Conservation (phyloP, 495 filamentous ascomycete species). For the Astrothelium macrocarpum region DNA sequence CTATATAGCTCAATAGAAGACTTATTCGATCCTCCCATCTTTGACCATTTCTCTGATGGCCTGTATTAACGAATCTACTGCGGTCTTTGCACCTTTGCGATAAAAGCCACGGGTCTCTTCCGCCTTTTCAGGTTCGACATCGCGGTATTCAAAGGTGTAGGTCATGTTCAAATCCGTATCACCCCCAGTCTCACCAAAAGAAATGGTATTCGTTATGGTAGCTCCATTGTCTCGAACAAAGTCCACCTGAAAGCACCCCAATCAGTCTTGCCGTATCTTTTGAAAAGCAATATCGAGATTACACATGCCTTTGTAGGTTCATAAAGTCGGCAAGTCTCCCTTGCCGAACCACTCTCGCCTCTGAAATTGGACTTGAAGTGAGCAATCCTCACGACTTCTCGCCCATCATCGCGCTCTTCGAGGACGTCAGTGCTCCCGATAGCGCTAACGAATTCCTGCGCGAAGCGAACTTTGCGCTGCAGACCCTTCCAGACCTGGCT, state of each 20-base stretch:
- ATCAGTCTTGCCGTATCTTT: not conserved
- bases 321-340: constrained; percentile 19
- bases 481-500: constrained; percentile 45
- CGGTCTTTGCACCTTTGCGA: constrained; percentile 19
- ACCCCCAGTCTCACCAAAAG: constrained; percentile 33
- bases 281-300: not conserved
- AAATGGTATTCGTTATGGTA: constrained; percentile 42
- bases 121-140: constrained; percentile 33
- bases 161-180: constrained; percentile 42
- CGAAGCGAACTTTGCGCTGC: constrained; percentile 40
- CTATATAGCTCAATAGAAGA: not conserved
- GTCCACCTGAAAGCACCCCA: constrained; percentile 22
- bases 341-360: not conserved
- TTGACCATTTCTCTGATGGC: constrained; percentile 21
- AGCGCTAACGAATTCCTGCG: constrained; percentile 43
- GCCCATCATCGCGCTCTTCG: constrained; percentile 27
- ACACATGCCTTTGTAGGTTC: constrained; percentile 23
- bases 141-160: constrained; percentile 45
- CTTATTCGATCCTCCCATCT: constrained; percentile 19
- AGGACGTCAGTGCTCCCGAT: constrained; percentile 37
- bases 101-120: constrained; percentile 22
- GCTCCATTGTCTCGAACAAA: constrained; percentile 27
- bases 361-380: constrained; percentile 12
- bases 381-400: constrained; percentile 19
- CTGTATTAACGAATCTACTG: constrained; percentile 22